Conservation (phyloP, 805 yeast genomes). For the Phaffomyces opuntiae region DNA sequence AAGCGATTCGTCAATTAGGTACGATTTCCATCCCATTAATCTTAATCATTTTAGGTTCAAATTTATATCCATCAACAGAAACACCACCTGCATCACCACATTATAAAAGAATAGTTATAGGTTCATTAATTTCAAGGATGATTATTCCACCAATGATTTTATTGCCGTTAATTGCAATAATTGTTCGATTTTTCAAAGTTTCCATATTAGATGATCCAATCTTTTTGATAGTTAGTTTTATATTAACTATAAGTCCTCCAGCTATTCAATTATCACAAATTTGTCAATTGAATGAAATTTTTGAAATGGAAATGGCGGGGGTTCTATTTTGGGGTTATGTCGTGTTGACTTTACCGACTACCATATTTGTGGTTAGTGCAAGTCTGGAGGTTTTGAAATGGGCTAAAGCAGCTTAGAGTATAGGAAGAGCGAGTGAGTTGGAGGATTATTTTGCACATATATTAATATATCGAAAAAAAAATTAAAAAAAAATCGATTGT, state of each 20-base stretch:
- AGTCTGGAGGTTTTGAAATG: conserved; percentile 43
- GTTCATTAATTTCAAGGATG: conserved; percentile 71
- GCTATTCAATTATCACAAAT: conserved; percentile 80
- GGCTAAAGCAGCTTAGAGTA: conserved; percentile 9
- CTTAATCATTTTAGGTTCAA: conserved; percentile 72
- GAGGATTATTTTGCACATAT: too few species aligned
- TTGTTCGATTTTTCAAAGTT: conserved; percentile 56
- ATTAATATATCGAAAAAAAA: too few species aligned
- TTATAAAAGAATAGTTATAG: conserved; percentile 56
- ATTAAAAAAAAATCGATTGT: too few species aligned
- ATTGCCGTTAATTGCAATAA: conserved; percentile 57
- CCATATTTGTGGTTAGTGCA: conserved; percentile 63
- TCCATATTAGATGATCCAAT: conserved; percentile 79
- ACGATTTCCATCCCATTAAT: conserved; percentile 73
- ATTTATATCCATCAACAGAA: conserved; percentile 61
- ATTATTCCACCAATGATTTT: conserved; percentile 63
- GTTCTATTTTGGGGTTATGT: conserved; percentile 80
- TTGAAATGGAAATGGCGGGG: conserved; percentile 78
- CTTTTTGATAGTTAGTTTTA: conserved; percentile 67
- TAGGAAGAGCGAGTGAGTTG: too few species aligned
- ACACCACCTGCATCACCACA: conserved; percentile 60
- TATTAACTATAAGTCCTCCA: conserved; percentile 74
- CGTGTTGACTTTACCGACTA: conserved; percentile 66
- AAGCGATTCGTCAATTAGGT: conserved; percentile 59
- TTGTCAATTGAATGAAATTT: conserved; percentile 67